A percentile compares a stretch with the other conserved stretches of the same genome.
Evolutionary conservation across 1,139 yeast species (phyloP).

Genomic region (Geotrichum klebahnii): DNA sequence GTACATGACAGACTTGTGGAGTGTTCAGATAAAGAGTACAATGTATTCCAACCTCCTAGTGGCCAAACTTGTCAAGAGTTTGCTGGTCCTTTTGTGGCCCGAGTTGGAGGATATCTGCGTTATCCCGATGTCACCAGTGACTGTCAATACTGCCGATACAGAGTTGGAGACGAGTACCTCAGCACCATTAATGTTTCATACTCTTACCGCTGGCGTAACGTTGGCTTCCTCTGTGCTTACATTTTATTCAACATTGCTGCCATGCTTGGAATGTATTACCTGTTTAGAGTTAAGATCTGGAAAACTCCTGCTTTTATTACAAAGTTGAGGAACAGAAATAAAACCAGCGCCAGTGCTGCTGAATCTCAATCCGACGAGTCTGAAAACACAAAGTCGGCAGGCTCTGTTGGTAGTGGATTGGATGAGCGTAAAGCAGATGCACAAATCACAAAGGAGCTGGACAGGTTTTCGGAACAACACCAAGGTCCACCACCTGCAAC

Average conservation of each 20-base stretch:
- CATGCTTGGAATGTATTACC: conserved; percentile 43
- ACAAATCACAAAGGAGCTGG: neutral
- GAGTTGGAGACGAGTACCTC: conserved; percentile 53
- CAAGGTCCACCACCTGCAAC: neutral
- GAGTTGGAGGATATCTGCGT: conserved; percentile 50
- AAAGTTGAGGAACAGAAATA: neutral
- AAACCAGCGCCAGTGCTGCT: conserved; percentile 30
- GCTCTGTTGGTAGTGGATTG: neutral
- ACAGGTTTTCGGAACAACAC: neutral
- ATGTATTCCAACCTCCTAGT: conserved; percentile 53
- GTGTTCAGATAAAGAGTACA: conserved; percentile 51
- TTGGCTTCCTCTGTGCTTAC: conserved; percentile 51
- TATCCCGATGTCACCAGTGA: conserved; percentile 49
- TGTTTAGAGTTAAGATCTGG: conserved; percentile 38
- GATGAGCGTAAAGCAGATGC: too few relatives aligned
- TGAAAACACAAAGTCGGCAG: neutral
- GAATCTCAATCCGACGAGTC: too few relatives aligned
- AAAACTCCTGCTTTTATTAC: conserved; percentile 37
- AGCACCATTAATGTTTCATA: conserved; percentile 45
- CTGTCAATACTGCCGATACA: conserved; percentile 57
- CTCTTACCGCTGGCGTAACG: conserved; percentile 53
- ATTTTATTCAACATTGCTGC: conserved; percentile 46
- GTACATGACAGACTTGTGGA: conserved; percentile 52
- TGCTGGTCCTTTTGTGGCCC: conserved; percentile 39
- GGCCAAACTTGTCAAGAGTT: conserved; percentile 57